These are phyloP conservation scores for Phoma herbarum DNA, from an alignment of 2,329 filamentous ascomycete genomes.

Conservation along the genomic window DNA sequence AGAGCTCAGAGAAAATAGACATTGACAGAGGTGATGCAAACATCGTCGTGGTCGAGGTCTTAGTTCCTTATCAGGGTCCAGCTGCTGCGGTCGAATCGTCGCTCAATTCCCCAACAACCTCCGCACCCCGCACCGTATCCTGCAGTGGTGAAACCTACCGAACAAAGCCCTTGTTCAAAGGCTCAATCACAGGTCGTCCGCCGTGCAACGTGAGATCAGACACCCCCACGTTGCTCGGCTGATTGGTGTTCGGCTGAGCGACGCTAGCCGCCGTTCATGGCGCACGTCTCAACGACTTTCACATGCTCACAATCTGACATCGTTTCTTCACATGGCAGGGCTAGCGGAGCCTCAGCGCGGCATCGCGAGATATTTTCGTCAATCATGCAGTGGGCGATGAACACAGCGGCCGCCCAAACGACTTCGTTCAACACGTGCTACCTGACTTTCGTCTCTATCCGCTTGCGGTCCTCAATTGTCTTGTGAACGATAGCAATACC, in stretches of 20 bases:
- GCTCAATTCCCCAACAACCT: conserved; percentile 11
- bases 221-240: conserved; percentile 27
- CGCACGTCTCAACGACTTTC: conserved; percentile 30
- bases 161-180: neutral
- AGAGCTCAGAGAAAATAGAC: too few species aligned
- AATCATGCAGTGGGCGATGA: conserved; percentile 17
- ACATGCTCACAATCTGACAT: conserved; percentile 29
- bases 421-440: conserved; percentile 6
- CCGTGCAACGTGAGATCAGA: conserved; percentile 3
- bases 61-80: neutral
- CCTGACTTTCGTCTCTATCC: conserved; percentile 4
- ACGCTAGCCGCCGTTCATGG: conserved; percentile 28
- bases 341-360: conserved; percentile 9
- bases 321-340: conserved; percentile 16
- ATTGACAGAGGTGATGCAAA: too few species aligned
- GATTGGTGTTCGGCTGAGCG: conserved; percentile 28
- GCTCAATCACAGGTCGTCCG: neutral
- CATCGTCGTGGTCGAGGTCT: neutral
- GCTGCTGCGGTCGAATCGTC: neutral
- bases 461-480: conserved; percentile 17
- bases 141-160: neutral
- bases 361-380: conserved; percentile 25
- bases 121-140: conserved; percentile 11
- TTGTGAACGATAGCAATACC: conserved; percentile 8
- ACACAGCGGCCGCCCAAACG: neutral